phyloP scores from a whole-genome alignment of 805 yeast species.

The Lipomyces sp. region DNA sequence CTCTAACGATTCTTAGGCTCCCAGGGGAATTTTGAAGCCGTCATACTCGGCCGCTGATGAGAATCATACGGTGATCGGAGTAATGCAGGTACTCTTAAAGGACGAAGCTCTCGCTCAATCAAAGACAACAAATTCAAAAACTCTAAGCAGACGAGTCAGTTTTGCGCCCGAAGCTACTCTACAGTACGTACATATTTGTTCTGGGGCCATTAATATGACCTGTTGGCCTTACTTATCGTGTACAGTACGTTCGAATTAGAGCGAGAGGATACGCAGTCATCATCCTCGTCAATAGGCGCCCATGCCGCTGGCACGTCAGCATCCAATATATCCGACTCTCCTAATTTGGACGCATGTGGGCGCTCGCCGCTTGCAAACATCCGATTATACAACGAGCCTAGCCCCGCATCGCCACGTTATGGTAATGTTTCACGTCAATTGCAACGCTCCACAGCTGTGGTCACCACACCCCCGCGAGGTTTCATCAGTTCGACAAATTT shows the following conservation, averaged over 20 bases:
- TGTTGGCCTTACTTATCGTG: background rate
- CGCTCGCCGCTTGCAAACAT: conserved; percentile 4
- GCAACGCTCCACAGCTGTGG: background rate
- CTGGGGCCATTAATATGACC: background rate
- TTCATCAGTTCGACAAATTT: background rate
- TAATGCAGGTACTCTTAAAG: conserved; percentile 43
- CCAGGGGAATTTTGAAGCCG: conserved; percentile 50
- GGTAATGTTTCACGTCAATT: background rate
- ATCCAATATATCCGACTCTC: background rate
- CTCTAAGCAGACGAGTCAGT: conserved; percentile 62
- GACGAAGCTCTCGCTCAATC: conserved; percentile 25
- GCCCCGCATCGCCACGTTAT: background rate
- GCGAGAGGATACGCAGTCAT: conserved; percentile 12
- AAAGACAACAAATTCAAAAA: conserved; percentile 27
- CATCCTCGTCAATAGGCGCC: background rate
- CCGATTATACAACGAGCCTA: background rate
- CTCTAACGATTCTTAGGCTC: conserved; percentile 35
- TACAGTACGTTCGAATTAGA: conserved; percentile 32
- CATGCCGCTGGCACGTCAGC: background rate
- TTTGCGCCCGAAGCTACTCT: conserved; percentile 55
- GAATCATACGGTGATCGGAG: conserved; percentile 49
- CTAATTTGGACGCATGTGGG: background rate
- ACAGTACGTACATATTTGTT: conserved; percentile 22
- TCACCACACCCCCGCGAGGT: conserved; percentile 1
- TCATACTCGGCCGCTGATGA: conserved; percentile 30